Evolutionary conservation across 2,329 filamentous ascomycete species (phyloP).

Genomic region (Thelonectria blattea): DNA sequence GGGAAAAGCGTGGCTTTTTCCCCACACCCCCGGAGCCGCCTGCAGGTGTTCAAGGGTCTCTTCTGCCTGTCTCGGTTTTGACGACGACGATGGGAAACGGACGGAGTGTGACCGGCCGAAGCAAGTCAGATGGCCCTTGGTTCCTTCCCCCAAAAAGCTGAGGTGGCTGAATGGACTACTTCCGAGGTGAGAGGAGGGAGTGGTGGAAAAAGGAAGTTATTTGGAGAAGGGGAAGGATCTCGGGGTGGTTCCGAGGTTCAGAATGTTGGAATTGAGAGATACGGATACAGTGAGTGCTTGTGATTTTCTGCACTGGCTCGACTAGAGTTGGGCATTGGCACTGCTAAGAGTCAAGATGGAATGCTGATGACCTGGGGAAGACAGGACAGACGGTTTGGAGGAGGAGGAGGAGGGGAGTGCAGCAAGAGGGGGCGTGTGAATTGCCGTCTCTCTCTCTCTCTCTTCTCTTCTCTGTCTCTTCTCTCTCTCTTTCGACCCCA

Average conservation of each 20-base stretch:
- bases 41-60: neutral
- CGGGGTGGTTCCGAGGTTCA: slow-evolving; percentile 30
- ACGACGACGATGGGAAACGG: neutral
- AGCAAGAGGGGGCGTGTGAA: neutral
- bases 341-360: too few species aligned
- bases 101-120: neutral
- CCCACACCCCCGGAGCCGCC: slow-evolving; percentile 11
- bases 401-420: too few species aligned
- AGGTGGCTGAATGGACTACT: slow-evolving; percentile 13
- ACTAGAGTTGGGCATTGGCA: too few species aligned
- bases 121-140: neutral
- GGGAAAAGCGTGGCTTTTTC: slow-evolving; percentile 27
- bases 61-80: too few species aligned
- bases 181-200: slow-evolving; percentile 32
- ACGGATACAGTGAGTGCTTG: neutral
- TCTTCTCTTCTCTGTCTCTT: too few species aligned
- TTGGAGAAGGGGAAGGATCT: neutral
- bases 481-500: too few species aligned
- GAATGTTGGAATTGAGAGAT: neutral
- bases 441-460: too few species aligned
- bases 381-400: too few species aligned
- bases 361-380: too few species aligned
- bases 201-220: slow-evolving; percentile 8
- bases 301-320: too few species aligned
- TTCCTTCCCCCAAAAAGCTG: neutral